Percentiles rank a stretch among this genome's conserved stretches.
Evolutionary conservation across 768 basidiomycete genomes (phyloP).

Genomic region (Termitomyces sp.): DNA sequence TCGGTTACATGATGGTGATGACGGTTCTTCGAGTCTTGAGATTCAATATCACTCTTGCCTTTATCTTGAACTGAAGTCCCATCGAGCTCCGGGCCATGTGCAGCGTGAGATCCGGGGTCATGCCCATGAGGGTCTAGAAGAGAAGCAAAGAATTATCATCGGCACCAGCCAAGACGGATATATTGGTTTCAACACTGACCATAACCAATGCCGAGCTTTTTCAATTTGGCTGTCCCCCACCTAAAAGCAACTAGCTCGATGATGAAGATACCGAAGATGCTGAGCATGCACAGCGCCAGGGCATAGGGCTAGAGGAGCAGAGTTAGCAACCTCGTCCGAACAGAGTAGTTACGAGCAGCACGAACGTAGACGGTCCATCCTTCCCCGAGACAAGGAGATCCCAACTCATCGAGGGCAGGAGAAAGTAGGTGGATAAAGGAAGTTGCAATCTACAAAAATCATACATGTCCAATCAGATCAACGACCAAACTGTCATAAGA

Average conservation of each 20-base stretch:
- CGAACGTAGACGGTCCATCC: conserved; percentile 77
- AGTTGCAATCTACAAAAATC: conserved; percentile 66
- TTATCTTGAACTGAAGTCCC: conserved; percentile 15
- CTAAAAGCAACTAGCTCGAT: conserved; percentile 86
- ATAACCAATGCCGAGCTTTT: conserved; percentile 58
- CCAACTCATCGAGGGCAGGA: conserved; percentile 71
- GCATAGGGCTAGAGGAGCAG: conserved; percentile 62
- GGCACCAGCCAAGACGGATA: neutral
- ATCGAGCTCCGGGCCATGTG: conserved; percentile 64
- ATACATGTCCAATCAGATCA: conserved; percentile 1
- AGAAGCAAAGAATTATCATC: neutral
- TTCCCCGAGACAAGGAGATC: conserved; percentile 62
- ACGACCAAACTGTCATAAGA: neutral
- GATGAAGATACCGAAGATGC: conserved; percentile 83
- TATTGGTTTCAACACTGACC: conserved; percentile 36
- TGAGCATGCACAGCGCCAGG: conserved; percentile 74
- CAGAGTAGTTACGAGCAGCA: conserved; percentile 8
- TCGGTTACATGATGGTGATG: conserved; percentile 3
- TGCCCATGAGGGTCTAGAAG: conserved; percentile 67
- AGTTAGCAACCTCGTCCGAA: neutral
- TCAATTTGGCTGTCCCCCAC: conserved; percentile 74
- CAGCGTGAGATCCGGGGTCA: conserved; percentile 51
- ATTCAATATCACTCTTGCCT: conserved; percentile 26
- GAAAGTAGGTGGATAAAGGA: conserved; percentile 83
- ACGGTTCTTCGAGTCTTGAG: neutral